These are phyloP conservation scores for Conticribra weissflogii DNA, from an alignment of 108 stramenopile genomes.

Conservation along the genomic window DNA sequence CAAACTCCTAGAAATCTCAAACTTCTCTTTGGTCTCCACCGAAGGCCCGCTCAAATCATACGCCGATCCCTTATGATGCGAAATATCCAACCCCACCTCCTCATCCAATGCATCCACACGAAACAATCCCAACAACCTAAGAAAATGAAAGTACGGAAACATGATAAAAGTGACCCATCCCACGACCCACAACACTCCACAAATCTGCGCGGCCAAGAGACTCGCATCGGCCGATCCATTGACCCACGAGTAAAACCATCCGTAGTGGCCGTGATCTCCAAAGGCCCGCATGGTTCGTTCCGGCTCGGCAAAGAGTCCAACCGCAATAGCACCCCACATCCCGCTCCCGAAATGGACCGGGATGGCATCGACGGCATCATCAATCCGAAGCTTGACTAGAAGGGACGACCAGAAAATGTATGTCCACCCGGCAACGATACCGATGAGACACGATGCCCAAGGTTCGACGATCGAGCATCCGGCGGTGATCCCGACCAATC, in stretches of 20 bases:
- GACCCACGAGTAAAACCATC: conserved; percentile 65
- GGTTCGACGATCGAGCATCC: conserved; percentile 82
- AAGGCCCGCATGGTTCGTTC: conserved; percentile 51
- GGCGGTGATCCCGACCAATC: conserved; percentile 93
- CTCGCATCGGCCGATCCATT: conserved; percentile 60
- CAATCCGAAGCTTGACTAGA: conserved; percentile 77
- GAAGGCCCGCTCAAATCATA: conserved; percentile 51
- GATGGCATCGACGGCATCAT: conserved; percentile 93
- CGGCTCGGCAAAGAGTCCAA: conserved; percentile 82
- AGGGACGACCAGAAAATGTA: conserved; percentile 71
- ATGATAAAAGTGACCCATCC: conserved; percentile 81
- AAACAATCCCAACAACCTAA: conserved; percentile 65
- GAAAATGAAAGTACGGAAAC: conserved; percentile 76
- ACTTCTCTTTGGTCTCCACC: conserved; percentile 25
- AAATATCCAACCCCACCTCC: conserved; percentile 83
- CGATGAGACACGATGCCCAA: conserved; percentile 64
- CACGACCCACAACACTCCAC: conserved; percentile 75
- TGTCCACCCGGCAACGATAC: conserved; percentile 65
- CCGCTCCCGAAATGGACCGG: conserved; percentile 93
- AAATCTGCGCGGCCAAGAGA: conserved; percentile 70
- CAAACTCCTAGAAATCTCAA: conserved; percentile 27
- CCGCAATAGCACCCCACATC: conserved; percentile 85
- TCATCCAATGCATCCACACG: conserved; percentile 81
- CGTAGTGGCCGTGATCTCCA: conserved; percentile 52
- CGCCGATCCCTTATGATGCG: conserved; percentile 73